A percentile compares a stretch with the other conserved stretches of the same genome.
These are phyloP conservation scores for Trypanosoma cruzi DNA, from an alignment of 208 protist genomes.

Conservation along the genomic window DNA sequence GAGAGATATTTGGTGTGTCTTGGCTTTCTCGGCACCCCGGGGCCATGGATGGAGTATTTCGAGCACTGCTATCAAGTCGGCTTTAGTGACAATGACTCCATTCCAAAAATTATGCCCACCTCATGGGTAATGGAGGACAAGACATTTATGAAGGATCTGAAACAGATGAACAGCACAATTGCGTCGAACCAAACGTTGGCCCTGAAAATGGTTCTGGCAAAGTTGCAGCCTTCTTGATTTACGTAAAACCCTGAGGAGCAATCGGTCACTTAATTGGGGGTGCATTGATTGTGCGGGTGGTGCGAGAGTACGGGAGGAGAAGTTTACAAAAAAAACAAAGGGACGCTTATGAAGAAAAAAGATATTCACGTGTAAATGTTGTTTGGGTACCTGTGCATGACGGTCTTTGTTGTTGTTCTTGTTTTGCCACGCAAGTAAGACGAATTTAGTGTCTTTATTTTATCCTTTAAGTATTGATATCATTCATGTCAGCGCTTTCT, in stretches of 20 bases:
- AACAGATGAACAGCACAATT: slow-evolving; percentile 58
- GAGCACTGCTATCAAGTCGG: slow-evolving; percentile 57
- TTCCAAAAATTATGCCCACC: slow-evolving; percentile 59
- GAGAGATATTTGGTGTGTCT: slow-evolving; percentile 89
- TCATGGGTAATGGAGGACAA: slow-evolving; percentile 49
- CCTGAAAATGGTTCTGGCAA: slow-evolving; percentile 66
- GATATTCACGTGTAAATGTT: no score
- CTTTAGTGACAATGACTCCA: slow-evolving; percentile 61
- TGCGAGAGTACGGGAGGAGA: no score
- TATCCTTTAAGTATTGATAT: slow-evolving; percentile 20
- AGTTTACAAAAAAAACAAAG: not conserved
- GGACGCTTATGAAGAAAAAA: no score
- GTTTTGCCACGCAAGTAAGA: not conserved
- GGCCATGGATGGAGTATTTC: slow-evolving; percentile 58
- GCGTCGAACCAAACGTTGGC: slow-evolving; percentile 57
- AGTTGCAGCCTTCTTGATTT: slow-evolving; percentile 2
- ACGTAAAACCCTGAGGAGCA: not conserved
- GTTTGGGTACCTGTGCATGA: no score
- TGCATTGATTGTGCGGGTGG: not conserved
- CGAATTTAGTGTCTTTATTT: slow-evolving; percentile 6
- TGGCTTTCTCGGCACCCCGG: slow-evolving; percentile 39
- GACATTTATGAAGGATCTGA: slow-evolving; percentile 46
- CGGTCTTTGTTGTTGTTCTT: not conserved
- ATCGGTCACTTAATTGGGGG: not conserved
- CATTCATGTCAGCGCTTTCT: slow-evolving; percentile 41